These are phyloP conservation scores for Anisodus tanguticus DNA, from an alignment of 257 asterid genomes.

Conservation along the genomic window DNA sequence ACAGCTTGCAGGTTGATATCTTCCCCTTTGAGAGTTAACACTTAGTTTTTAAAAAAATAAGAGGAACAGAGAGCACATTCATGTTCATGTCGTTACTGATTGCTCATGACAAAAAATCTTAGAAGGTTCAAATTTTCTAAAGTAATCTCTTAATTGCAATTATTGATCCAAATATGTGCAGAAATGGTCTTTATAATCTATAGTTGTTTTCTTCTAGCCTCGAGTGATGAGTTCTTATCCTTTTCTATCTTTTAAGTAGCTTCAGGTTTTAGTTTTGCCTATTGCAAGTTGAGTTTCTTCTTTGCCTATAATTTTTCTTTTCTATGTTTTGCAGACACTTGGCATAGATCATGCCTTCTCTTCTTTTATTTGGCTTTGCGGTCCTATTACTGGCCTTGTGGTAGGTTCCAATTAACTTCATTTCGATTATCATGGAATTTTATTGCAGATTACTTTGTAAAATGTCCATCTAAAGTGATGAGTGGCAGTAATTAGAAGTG, in stretches of 20 bases:
- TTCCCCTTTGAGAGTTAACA: not conserved
- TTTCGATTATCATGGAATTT: constrained; percentile 19
- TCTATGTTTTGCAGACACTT: constrained; percentile 75
- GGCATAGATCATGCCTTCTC: constrained; percentile 96
- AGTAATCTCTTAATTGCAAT: not conserved
- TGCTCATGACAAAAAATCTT: not conserved
- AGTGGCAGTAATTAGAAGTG: not conserved
- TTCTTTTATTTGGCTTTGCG: constrained; percentile 99
- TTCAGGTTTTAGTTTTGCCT: constrained; percentile 56
- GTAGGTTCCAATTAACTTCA: constrained; percentile 52
- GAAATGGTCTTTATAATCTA: not conserved
- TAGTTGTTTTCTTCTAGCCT: not conserved
- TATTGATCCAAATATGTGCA: not conserved
- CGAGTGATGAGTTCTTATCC: not conserved
- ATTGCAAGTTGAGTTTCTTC: constrained; percentile 33
- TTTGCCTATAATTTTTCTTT: constrained; percentile 35
- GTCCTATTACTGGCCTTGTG: constrained; percentile 99
- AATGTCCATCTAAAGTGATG: not conserved
- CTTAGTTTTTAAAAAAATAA: not conserved
- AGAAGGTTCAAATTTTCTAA: not conserved
- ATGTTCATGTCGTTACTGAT: not conserved
- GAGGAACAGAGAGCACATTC: not conserved
- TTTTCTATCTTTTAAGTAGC: not conserved
- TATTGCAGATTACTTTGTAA: not conserved
- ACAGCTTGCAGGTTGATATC: not conserved